Evolutionary conservation across 2,329 filamentous ascomycete genomes (phyloP).

Genomic region (Cordyceps cicadae): DNA sequence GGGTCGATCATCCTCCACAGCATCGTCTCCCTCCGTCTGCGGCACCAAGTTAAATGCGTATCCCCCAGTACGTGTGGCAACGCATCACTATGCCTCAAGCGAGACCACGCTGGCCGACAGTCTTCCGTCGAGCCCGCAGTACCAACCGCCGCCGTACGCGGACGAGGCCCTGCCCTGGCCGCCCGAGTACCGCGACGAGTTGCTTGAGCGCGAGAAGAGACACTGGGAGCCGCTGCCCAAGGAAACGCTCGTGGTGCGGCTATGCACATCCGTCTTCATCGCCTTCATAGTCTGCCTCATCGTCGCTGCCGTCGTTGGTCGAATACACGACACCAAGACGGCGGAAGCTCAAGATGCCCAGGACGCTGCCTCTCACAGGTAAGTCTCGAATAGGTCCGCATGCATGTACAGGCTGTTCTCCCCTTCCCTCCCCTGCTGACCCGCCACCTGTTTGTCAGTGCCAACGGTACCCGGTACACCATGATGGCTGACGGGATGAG

Average conservation of each 20-base stretch:
- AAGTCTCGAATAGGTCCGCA: background rate
- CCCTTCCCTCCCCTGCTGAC: background rate
- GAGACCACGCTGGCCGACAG: slow-evolving; percentile 4
- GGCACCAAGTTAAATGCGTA: background rate
- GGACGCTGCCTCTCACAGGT: background rate
- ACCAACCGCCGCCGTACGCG: slow-evolving; percentile 4
- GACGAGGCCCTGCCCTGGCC: background rate
- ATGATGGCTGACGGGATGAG: background rate
- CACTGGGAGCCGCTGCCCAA: background rate
- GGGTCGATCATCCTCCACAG: background rate
- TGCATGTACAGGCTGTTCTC: background rate
- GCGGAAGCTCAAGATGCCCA: background rate
- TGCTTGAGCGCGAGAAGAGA: background rate
- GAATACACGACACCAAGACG: background rate
- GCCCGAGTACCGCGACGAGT: background rate
- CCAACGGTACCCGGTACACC: background rate
- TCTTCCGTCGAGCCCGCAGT: background rate
- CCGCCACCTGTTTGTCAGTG: background rate
- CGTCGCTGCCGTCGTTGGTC: background rate
- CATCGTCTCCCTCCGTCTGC: background rate
- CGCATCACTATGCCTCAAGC: background rate
- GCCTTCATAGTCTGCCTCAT: slow-evolving; percentile 7
- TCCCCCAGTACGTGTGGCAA: background rate
- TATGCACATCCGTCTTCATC: background rate
- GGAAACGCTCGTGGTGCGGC: background rate